Evolutionary conservation across 805 yeast species (phyloP), one percentile per base, ranked within the genome.

Genomic region (Metschnikowia similis): DNA sequence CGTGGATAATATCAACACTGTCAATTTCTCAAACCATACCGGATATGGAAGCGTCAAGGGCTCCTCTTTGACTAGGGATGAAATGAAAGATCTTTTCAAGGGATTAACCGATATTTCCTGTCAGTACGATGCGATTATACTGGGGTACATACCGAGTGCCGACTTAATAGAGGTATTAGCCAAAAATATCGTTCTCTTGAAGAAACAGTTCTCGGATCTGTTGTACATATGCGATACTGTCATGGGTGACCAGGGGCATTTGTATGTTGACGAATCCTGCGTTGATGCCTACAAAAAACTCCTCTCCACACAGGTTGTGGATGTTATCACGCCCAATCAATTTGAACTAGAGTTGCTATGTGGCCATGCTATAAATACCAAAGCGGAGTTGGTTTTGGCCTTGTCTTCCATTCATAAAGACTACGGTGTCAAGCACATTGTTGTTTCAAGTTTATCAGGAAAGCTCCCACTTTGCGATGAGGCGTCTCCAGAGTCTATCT

Each of bases 21-120:
- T 91, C 17, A 87, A 89, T 61, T 83, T 84, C 58, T 88, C 96
- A 1, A 90, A 92, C 59, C 97, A 92, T 68, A 92, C 97, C 1
- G 98, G 96, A 0, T 89, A 89, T 66, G 87, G 87, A 0, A 66
- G 73, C 8, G 53, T 57, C 39, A 38, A 50, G 47, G 61, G 61
- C 13, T 43, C 51, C 6, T 28, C 54, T 8, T 32, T 54, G 26
- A 28, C 41, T 27, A 49, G 34, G 4, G 9, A 28, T 2, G 61
- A 57, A 26, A 46, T 56, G 52, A 29, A 14, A 10, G 47, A 48
- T 5, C 47, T 57, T 13, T 54, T 56, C 41, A 41, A 44, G 29
- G 60, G 60, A 3, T 48, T 57, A 13, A 17, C 5, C 26, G 49
- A 51, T 28, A 57, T 57, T 6, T 34, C 47, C 11, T 56, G 59